phyloP scores from a whole-genome alignment of 2,329 filamentous ascomycete species.

The Drechslera avenae region DNA sequence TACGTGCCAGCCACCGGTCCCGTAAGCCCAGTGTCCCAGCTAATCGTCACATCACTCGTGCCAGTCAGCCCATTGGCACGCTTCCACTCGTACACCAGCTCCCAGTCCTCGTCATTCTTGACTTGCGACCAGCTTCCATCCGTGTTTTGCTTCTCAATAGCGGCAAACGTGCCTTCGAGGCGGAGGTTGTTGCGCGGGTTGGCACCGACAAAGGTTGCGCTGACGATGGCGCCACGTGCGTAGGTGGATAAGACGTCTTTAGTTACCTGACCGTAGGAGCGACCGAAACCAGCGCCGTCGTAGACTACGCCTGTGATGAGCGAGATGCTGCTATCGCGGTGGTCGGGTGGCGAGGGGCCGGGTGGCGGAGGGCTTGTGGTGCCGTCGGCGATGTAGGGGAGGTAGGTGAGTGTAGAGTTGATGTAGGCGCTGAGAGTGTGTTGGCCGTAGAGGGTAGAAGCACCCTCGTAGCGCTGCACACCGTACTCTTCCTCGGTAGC shows the following conservation, averaged over 20 bases:
- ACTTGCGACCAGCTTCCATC: conserved; percentile 66
- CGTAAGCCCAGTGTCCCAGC: conserved; percentile 73
- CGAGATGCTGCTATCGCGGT: conserved; percentile 73
- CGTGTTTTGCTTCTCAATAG: conserved; percentile 68
- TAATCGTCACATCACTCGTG: conserved; percentile 76
- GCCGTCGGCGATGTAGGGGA: conserved; percentile 65
- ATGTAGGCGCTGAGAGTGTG: conserved; percentile 86
- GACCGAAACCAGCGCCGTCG: conserved; percentile 70
- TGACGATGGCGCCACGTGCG: conserved; percentile 64
- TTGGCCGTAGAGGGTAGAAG: conserved; percentile 84
- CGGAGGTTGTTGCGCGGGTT: conserved; percentile 89
- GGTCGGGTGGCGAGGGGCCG: conserved; percentile 76
- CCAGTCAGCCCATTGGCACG: conserved; percentile 71
- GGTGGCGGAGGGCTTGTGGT: conserved; percentile 39
- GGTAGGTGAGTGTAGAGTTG: conserved; percentile 76
- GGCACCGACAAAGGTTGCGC: conserved; percentile 77
- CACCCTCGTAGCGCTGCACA: conserved; percentile 93
- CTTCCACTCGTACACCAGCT: conserved; percentile 79
- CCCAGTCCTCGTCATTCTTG: conserved; percentile 80
- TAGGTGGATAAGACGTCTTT: conserved; percentile 62
- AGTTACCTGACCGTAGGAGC: conserved; percentile 71
- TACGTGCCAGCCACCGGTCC: conserved; percentile 66
- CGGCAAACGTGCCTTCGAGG: conserved; percentile 76
- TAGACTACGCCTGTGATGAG: conserved; percentile 82
- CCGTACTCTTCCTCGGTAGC: conserved; percentile 79